Percentiles rank a stretch among this genome's conserved stretches.
phyloP scores from a whole-genome alignment of 176 grass and related monocot genomes.

The Eleusine indica region DNA sequence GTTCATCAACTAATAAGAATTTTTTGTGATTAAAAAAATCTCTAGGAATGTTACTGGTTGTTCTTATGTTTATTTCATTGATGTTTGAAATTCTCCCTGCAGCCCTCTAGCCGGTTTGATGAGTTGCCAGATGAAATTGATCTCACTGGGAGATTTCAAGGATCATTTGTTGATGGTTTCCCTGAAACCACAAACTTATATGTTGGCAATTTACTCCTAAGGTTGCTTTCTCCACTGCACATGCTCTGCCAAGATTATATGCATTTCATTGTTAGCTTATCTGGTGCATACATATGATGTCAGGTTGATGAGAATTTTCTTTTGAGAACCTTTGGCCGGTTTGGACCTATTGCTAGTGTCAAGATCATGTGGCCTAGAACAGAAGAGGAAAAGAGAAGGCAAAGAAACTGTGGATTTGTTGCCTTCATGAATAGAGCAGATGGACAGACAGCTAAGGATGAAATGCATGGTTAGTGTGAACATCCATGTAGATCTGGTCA shows the following conservation, averaged over 20 bases:
- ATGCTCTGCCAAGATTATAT: constrained; percentile 25
- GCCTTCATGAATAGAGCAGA: constrained; percentile 98
- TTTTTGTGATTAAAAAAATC: constrained; percentile 10
- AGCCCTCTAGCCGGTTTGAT: constrained; percentile 91
- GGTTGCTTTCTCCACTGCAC: constrained; percentile 48
- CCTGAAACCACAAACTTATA: constrained; percentile 98
- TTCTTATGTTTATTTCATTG: constrained; percentile 29
- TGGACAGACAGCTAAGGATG: constrained; percentile 95
- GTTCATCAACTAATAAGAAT: constrained; percentile 3
- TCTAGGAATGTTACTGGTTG: constrained; percentile 32
- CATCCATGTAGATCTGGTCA: constrained; percentile 18
- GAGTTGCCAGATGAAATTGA: constrained; percentile 88
- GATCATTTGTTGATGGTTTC: constrained; percentile 95
- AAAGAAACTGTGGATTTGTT: constrained; percentile 99
- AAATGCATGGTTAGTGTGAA: constrained; percentile 91
- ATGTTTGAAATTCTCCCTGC: constrained; percentile 31
- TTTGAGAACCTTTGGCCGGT: constrained; percentile 94
- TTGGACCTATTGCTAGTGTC: constrained; percentile 98
- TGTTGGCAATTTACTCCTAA: constrained; percentile 94
- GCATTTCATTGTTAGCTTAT: constrained; percentile 30
- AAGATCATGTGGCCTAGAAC: constrained; percentile 99
- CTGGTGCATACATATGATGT: constrained; percentile 24
- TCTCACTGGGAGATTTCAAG: constrained; percentile 73
- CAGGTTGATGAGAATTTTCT: constrained; percentile 99
- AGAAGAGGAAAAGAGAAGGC: constrained; percentile 92